A percentile compares a stretch with the other conserved stretches of the same genome.
These are phyloP conservation scores for Phellopilus nigrolimitatus DNA, from an alignment of 1,284 basidiomycete genomes.

Conservation along the genomic window DNA sequence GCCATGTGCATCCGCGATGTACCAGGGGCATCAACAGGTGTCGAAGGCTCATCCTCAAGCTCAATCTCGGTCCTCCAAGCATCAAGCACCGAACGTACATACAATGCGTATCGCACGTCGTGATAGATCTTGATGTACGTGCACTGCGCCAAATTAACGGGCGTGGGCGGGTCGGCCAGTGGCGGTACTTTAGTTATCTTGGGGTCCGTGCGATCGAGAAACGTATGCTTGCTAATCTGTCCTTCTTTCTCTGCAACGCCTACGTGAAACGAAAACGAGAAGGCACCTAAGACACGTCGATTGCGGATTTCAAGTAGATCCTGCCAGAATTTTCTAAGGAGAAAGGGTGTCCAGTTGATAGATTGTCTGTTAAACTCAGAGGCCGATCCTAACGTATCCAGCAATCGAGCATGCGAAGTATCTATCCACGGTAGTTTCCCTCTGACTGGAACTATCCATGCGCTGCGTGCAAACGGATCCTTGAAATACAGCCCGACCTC, in stretches of 20 bases:
- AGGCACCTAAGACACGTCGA: slow-evolving; percentile 37
- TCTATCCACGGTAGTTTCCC: slow-evolving; percentile 48
- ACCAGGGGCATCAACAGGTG: neutral
- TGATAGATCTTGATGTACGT: slow-evolving; percentile 64
- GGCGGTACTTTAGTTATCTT: neutral
- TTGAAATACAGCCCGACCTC: slow-evolving; percentile 27
- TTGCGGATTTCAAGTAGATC: slow-evolving; percentile 43
- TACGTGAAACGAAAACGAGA: slow-evolving; percentile 51
- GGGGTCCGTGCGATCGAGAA: slow-evolving; percentile 20
- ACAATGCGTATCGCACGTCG: slow-evolving; percentile 44
- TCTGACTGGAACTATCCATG: slow-evolving; percentile 63
- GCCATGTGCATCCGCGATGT: neutral
- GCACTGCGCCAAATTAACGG: slow-evolving; percentile 28
- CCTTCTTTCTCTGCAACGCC: slow-evolving; percentile 25
- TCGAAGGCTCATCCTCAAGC: neutral
- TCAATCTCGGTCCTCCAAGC: slow-evolving; percentile 35
- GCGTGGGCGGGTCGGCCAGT: slow-evolving; percentile 18
- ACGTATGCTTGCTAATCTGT: slow-evolving; percentile 20
- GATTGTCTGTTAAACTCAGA: slow-evolving; percentile 6
- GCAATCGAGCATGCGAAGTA: slow-evolving; percentile 41
- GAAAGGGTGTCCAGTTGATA: slow-evolving; percentile 47
- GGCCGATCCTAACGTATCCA: slow-evolving; percentile 26
- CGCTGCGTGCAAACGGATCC: slow-evolving; percentile 38
- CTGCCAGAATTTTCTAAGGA: slow-evolving; percentile 47
- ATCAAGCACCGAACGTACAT: slow-evolving; percentile 47